Percentiles rank a stretch among this genome's conserved stretches.
Evolutionary conservation across 2,329 filamentous ascomycete genomes (phyloP).

Genomic region (Hypoxylon sp.): DNA sequence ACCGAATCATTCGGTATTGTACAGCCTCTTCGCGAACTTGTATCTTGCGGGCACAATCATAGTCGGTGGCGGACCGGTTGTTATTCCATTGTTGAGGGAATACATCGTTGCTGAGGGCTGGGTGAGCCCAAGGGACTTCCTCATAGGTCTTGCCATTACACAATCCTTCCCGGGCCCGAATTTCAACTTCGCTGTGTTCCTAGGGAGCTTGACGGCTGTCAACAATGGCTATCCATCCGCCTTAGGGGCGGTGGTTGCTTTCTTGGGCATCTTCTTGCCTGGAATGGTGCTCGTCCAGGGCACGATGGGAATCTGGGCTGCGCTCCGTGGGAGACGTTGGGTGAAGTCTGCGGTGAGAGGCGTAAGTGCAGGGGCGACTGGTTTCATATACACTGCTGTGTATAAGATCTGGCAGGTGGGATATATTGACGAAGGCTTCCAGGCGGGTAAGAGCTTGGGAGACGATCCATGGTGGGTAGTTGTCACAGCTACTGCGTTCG

Average conservation of each 20-base stretch:
- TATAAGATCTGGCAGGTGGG: slow-evolving; percentile 75
- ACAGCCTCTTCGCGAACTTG: slow-evolving; percentile 78
- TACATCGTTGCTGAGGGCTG: slow-evolving; percentile 77
- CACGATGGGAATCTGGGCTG: slow-evolving; percentile 69
- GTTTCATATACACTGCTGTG: slow-evolving; percentile 74
- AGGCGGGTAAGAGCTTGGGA: slow-evolving; percentile 66
- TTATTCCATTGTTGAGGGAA: slow-evolving; percentile 73
- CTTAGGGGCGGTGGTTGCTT: slow-evolving; percentile 66
- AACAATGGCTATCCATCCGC: slow-evolving; percentile 56
- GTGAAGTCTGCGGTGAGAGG: slow-evolving; percentile 68
- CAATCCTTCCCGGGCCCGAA: slow-evolving; percentile 78
- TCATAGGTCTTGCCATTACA: slow-evolving; percentile 79
- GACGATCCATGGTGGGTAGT: slow-evolving; percentile 76
- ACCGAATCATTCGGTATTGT: slow-evolving; percentile 61
- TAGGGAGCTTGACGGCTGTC: slow-evolving; percentile 66
- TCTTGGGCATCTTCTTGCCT: slow-evolving; percentile 67
- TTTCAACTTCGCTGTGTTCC: slow-evolving; percentile 59
- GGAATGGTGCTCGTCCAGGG: slow-evolving; percentile 66
- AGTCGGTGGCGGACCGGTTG: slow-evolving; percentile 75
- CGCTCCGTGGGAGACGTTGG: slow-evolving; percentile 61
- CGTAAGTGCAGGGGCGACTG: slow-evolving; percentile 72
- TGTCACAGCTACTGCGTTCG: slow-evolving; percentile 63
- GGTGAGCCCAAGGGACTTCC: slow-evolving; percentile 78
- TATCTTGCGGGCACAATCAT: slow-evolving; percentile 80
- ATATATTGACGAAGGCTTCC: slow-evolving; percentile 65